A percentile compares a stretch with the other conserved stretches of the same genome.
phyloP scores from a whole-genome alignment of 192 early-diverging fungal genomes.

The Coemansia sp. region DNA sequence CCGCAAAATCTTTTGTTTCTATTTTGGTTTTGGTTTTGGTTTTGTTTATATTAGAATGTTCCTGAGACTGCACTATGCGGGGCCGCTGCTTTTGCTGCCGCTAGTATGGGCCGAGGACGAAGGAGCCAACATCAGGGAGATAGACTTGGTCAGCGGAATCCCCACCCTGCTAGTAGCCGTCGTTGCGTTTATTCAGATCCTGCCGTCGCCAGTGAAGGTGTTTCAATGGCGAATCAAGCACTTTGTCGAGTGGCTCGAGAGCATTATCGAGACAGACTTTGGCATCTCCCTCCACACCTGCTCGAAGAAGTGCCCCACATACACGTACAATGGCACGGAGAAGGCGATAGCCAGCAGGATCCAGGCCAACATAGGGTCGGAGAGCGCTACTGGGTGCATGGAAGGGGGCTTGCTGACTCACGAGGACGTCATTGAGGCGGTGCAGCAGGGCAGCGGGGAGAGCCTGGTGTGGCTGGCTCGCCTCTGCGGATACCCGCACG shows the following conservation, averaged over 20 bases:
- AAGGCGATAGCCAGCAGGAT: conserved; percentile 16
- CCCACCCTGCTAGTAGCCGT: conserved; percentile 6
- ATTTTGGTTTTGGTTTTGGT: too few relatives aligned
- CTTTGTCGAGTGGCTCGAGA: conserved; percentile 18
- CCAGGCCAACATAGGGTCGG: conserved; percentile 13
- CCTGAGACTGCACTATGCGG: too few relatives aligned
- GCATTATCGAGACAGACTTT: conserved; percentile 22
- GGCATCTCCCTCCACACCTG: conserved; percentile 17
- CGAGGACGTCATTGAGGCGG: conserved; percentile 16
- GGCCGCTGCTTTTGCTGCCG: too few relatives aligned
- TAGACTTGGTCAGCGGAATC: conserved; percentile 29
- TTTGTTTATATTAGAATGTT: too few relatives aligned
- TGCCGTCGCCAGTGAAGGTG: conserved; percentile 17
- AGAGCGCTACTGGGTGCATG: conserved; percentile 6
- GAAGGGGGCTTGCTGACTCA: neutral
- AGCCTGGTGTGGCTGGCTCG: conserved; percentile 15
- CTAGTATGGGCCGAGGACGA: neutral
- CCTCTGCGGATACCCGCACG: conserved; percentile 16
- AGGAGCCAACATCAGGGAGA: conserved; percentile 10
- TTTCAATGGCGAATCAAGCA: conserved; percentile 2
- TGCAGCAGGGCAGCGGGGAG: conserved; percentile 7
- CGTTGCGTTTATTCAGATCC: conserved; percentile 19
- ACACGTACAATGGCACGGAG: conserved; percentile 12
- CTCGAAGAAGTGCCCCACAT: conserved; percentile 14
- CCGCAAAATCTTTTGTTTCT: too few relatives aligned